Evolutionary conservation across 2,329 filamentous ascomycete genomes (phyloP).

Genomic region (Fusarium lyarnte): DNA sequence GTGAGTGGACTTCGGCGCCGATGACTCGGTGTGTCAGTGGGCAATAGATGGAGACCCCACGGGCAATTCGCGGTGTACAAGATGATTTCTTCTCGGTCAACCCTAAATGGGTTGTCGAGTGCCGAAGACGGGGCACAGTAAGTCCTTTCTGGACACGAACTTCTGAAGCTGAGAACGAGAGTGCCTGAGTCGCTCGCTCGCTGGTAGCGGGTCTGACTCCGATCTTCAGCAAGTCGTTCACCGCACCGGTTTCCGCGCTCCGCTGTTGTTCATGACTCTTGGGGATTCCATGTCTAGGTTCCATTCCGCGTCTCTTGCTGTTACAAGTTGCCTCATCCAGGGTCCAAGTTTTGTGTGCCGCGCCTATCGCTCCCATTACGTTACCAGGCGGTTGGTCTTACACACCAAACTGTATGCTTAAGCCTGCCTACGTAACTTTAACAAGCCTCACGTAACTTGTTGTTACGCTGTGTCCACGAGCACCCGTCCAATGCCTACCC

Average conservation of each 20-base stretch:
- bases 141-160: constrained; percentile 18
- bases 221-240: constrained; percentile 22
- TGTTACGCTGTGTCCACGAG: neutral
- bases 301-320: neutral
- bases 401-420: constrained; percentile 17
- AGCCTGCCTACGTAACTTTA: constrained; percentile 11
- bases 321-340: constrained; percentile 5
- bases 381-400: neutral
- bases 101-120: constrained; percentile 21
- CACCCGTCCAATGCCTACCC: neutral
- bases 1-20: constrained; percentile 18
- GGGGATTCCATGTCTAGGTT: neutral
- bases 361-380: constrained; percentile 26
- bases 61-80: constrained; percentile 34
- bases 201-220: constrained; percentile 10
- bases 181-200: constrained; percentile 26
- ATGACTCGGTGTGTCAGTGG: constrained; percentile 38
- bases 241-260: constrained; percentile 13
- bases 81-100: constrained; percentile 24
- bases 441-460: constrained; percentile 6
- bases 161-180: constrained; percentile 16
- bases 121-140: constrained; percentile 15
- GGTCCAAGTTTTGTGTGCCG: constrained; percentile 9
- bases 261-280: constrained; percentile 16
- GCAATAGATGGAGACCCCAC: constrained; percentile 18